phyloP scores from a whole-genome alignment of 2,329 filamentous ascomycete genomes.

The Graphiopsis chlorocephala region DNA sequence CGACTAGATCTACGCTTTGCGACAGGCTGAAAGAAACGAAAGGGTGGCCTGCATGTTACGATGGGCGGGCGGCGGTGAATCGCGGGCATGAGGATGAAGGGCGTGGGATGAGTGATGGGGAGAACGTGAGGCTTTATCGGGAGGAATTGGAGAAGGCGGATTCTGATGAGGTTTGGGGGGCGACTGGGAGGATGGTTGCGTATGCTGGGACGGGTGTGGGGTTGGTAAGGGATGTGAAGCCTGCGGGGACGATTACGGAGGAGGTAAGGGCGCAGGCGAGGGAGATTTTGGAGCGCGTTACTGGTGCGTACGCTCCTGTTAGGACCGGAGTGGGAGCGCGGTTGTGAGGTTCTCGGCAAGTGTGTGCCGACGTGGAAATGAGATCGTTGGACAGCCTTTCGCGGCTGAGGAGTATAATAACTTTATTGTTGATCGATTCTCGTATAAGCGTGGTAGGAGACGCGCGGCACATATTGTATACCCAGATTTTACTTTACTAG shows the following conservation, averaged over 20 bases:
- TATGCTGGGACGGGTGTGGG: constrained; percentile 63
- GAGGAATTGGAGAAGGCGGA: constrained; percentile 48
- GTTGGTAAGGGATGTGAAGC: constrained; percentile 50
- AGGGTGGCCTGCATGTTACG: constrained; percentile 57
- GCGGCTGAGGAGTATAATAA: background rate
- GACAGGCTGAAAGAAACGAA: constrained; percentile 51
- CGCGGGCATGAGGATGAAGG: constrained; percentile 46
- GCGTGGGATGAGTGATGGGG: constrained; percentile 38
- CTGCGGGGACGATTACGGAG: constrained; percentile 53
- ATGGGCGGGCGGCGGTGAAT: constrained; percentile 58
- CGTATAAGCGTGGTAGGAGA: background rate
- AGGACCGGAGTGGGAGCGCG: background rate
- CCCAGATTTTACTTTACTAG: background rate
- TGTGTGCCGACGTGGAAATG: background rate
- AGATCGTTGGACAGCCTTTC: background rate
- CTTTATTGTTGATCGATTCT: background rate
- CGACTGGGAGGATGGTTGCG: constrained; percentile 50
- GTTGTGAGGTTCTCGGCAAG: background rate
- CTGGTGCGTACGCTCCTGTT: background rate
- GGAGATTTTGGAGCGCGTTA: background rate
- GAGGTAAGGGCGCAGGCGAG: constrained; percentile 36
- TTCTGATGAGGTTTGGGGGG: constrained; percentile 49
- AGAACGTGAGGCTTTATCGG: constrained; percentile 44
- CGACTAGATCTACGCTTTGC: constrained; percentile 51
- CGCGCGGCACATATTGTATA: background rate